Percentiles rank a stretch among this genome's conserved stretches.
Conservation (phyloP, 1,284 basidiomycete genomes). For the Microbotryum silenes-acaulis region DNA sequence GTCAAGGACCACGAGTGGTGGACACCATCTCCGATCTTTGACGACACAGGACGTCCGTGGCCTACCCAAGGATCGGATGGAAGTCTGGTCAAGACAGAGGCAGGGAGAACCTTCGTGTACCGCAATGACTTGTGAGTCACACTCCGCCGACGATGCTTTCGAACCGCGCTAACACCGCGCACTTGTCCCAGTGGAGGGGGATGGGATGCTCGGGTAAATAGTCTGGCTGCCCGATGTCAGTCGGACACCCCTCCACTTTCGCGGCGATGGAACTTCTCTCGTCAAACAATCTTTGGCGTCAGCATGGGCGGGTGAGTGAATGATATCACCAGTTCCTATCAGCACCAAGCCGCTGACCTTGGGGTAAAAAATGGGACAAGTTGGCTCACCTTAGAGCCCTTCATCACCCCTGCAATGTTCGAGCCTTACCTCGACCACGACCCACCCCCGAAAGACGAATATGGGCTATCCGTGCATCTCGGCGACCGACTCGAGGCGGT, state of each 20-base stretch:
- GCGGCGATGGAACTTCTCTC: conserved; percentile 69
- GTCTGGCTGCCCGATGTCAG: conserved; percentile 48
- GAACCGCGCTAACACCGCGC: conserved; percentile 18
- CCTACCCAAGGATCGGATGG: conserved; percentile 44
- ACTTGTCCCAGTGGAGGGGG: conserved; percentile 24
- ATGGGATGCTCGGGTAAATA: conserved; percentile 54
- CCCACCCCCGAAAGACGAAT: conserved; percentile 58
- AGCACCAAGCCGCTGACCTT: neutral
- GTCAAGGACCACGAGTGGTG: no score
- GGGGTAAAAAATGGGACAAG: neutral
- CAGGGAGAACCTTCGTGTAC: conserved; percentile 62
- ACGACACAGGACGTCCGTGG: no score
- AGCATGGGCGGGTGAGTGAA: conserved; percentile 9
- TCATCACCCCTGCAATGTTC: conserved; percentile 70
- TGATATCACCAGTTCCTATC: conserved; percentile 1
- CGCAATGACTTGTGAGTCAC: conserved; percentile 51
- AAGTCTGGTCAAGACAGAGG: conserved; percentile 54
- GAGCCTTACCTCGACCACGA: conserved; percentile 54
- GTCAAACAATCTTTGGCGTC: conserved; percentile 46
- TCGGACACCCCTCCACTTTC: conserved; percentile 64
- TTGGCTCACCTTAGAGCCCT: conserved; percentile 84
- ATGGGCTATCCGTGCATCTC: conserved; percentile 60
- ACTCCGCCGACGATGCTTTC: no score
- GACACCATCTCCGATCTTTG: no score
- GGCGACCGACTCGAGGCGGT: conserved; percentile 48